Conservation (phyloP, 305 asterid species). For the Fraxinus nigra region DNA sequence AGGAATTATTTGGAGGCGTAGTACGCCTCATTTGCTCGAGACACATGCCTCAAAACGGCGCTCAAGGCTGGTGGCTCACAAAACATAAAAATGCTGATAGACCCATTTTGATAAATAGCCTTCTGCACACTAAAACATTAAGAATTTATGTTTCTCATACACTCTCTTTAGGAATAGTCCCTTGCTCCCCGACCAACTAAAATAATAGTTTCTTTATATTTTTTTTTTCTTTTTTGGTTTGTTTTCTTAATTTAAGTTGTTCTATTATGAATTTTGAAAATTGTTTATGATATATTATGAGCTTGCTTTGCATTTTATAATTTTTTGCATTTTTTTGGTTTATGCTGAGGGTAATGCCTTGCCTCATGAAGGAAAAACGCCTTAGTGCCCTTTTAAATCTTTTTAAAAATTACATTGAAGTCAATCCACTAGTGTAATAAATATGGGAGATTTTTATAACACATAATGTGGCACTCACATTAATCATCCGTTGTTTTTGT, state of each 20-base stretch:
- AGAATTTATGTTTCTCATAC: neutral
- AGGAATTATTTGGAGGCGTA: neutral
- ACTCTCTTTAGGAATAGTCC: neutral
- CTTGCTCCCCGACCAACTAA: neutral
- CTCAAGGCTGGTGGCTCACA: neutral
- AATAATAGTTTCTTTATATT: neutral
- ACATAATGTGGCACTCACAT: neutral
- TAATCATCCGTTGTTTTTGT: slow-evolving; percentile 17
- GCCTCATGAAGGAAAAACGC: neutral
- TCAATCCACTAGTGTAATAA: slow-evolving; percentile 8
- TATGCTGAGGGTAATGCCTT: neutral
- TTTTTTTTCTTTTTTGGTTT: neutral
- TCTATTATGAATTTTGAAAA: neutral
- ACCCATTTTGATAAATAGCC: neutral
- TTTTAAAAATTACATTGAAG: neutral
- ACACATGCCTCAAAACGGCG: neutral
- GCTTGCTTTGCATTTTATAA: neutral
- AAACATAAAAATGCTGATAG: neutral
- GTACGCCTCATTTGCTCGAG: neutral
- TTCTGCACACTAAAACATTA: neutral
- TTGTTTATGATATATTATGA: neutral
- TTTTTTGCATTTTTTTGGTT: neutral
- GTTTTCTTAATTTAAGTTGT: neutral
- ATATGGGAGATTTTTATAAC: slow-evolving; percentile 8
- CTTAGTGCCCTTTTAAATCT: neutral